Percentiles rank a stretch among this genome's conserved stretches.
Evolutionary conservation across 169 alveolate genomes (phyloP).

Genomic region (Cystoisospora suis): DNA sequence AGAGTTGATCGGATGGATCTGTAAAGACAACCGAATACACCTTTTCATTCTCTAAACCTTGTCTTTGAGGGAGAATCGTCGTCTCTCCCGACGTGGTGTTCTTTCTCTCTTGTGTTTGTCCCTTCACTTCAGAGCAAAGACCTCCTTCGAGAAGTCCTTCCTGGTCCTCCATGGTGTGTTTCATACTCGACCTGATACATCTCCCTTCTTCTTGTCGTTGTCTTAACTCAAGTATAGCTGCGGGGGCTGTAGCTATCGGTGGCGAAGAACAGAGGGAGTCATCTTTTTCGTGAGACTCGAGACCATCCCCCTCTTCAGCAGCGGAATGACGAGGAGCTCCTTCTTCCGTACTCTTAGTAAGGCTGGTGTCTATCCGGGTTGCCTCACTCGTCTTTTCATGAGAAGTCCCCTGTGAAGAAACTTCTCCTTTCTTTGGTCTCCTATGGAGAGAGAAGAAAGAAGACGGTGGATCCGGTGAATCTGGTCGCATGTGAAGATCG

Average conservation of each 20-base stretch:
- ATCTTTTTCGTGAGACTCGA: no score
- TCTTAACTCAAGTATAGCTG: not conserved
- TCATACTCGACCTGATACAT: not conserved
- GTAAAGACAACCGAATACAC: not conserved
- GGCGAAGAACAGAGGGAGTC: no score
- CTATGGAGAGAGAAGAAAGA: not conserved
- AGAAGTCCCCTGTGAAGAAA: not conserved
- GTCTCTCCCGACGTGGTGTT: not conserved
- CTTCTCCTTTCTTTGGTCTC: not conserved
- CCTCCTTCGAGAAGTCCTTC: not conserved
- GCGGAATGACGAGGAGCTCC: no score
- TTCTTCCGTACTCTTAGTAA: not conserved
- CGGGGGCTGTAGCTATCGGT: not conserved
- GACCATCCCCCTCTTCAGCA: not conserved
- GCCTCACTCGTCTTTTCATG: not conserved
- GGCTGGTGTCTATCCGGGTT: not conserved
- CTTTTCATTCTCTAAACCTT: no score
- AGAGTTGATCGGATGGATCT: slow-evolving; percentile 1
- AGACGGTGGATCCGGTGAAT: not conserved
- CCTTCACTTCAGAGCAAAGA: not conserved
- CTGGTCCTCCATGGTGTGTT: not conserved
- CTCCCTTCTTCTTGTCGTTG: not conserved
- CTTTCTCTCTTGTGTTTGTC: not conserved
- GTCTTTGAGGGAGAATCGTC: no score
- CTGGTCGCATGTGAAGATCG: not conserved